phyloP scores from a whole-genome alignment of 352 stramenopile genomes.

The Phytophthora vignae region DNA sequence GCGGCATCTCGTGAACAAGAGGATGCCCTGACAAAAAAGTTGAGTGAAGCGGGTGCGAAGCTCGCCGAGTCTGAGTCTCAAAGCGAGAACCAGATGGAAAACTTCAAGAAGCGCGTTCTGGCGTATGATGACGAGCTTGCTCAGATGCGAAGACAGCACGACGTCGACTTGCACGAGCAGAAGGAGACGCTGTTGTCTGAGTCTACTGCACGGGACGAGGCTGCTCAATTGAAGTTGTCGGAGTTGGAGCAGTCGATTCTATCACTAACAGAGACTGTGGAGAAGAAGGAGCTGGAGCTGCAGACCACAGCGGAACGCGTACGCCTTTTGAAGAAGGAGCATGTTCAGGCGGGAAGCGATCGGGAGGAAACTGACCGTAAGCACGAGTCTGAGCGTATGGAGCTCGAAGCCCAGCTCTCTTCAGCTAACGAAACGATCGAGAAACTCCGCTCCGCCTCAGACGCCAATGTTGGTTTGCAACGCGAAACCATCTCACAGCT shows the following conservation, averaged over 20 bases:
- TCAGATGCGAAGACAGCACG: slow-evolving; percentile 22
- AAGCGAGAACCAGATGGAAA: slow-evolving; percentile 40
- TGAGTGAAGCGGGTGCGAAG: slow-evolving; percentile 22
- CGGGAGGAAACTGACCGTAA: slow-evolving; percentile 19
- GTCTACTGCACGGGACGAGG: slow-evolving; percentile 23
- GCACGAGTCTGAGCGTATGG: slow-evolving; percentile 31
- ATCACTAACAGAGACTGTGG: slow-evolving; percentile 24
- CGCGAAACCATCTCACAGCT: slow-evolving; percentile 31
- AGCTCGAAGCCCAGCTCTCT: slow-evolving; percentile 41
- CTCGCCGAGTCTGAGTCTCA: slow-evolving; percentile 28
- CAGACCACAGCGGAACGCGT: slow-evolving; percentile 10
- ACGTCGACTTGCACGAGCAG: slow-evolving; percentile 31
- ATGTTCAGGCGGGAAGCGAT: slow-evolving; percentile 21
- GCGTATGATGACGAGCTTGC: slow-evolving; percentile 41
- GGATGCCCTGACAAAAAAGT: slow-evolving; percentile 19
- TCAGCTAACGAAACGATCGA: slow-evolving; percentile 45
- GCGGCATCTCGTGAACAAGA: slow-evolving; percentile 24
- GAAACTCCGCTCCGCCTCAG: slow-evolving; percentile 36
- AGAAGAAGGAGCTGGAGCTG: slow-evolving; percentile 39
- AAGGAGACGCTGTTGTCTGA: slow-evolving; percentile 27
- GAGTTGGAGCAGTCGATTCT: slow-evolving; percentile 35
- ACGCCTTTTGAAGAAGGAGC: slow-evolving; percentile 25
- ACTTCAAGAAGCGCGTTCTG: slow-evolving; percentile 36
- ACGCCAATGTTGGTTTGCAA: slow-evolving; percentile 25
- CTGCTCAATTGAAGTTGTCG: slow-evolving; percentile 25